Conservation (phyloP, 257 asterid species). For the Voacanga thouarsii region DNA sequence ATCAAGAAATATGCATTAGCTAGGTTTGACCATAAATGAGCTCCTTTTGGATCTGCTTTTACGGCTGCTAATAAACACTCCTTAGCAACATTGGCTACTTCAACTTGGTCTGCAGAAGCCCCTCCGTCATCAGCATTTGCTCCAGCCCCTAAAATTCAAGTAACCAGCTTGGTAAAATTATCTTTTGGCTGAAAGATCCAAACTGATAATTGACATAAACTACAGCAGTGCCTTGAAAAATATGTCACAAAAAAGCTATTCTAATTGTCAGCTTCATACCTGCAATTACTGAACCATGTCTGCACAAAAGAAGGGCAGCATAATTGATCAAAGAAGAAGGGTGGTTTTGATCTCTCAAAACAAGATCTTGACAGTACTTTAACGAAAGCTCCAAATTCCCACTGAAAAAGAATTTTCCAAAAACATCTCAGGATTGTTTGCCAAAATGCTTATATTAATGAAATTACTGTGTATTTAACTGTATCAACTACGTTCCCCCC, state of each 20-base stretch:
- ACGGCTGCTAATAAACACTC: constrained; percentile 90
- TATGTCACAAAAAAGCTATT: not conserved
- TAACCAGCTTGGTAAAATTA: not conserved
- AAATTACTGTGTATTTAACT: not conserved
- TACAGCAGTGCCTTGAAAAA: not conserved
- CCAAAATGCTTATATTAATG: not conserved
- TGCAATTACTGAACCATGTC: constrained; percentile 71
- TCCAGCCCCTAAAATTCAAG: constrained; percentile 65
- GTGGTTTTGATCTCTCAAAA: constrained; percentile 88
- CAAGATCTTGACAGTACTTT: constrained; percentile 73
- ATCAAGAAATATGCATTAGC: constrained; percentile 85
- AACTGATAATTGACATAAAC: not conserved
- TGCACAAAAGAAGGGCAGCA: constrained; percentile 77
- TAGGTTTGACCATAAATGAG: constrained; percentile 89
- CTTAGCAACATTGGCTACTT: constrained; percentile 71
- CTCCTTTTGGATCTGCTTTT: constrained; percentile 76
- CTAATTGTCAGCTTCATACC: constrained; percentile 34
- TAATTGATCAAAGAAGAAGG: constrained; percentile 88
- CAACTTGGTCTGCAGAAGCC: constrained; percentile 45
- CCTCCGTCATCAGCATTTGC: constrained; percentile 55
- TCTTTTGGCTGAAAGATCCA: not conserved
- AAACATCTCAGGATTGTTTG: not conserved
- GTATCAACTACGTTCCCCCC: not conserved
- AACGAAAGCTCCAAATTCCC: constrained; percentile 82
- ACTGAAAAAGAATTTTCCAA: constrained; percentile 35